Base-by-base conservation (phyloP, 1,139 yeast species). In the Hyphopichia burtonii region DNA sequence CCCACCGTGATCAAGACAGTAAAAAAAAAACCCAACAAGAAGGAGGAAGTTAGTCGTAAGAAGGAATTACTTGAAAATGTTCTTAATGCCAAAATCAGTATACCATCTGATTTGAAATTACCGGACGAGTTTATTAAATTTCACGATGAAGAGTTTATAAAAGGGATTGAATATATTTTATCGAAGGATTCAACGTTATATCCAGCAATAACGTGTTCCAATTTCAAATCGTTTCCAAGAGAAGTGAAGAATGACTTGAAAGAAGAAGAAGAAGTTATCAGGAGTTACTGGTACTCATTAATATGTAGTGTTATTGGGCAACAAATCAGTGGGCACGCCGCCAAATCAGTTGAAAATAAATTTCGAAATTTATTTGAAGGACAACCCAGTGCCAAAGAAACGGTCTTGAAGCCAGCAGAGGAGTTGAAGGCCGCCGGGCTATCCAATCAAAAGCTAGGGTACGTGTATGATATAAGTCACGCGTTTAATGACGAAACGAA, bases 241-340 rank as follows among this genome's bases (percentile, higher is more conserved):
- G 39, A 44, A 34, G 43, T 52, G 38, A 40, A 39, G 36, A 23
- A 31, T n/a, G 34, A 34, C n/a, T 10, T 32, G n/a, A 49, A 50
- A 11, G 34, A 49, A 50, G 11, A 44, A 56, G n/a, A 54, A 11
- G 71, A 46, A 51, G 54, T 49, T 55, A 73, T 57, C 68, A 69
- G 52, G 59, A 65, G 47, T 17, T 71, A 71, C 49, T 73, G 78
- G 78, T 55, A 63, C 37, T 52, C 68, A 30, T 54, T 73, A 36
- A 52, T 73, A 0, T 49, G 59, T 53, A 77, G 65, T 57, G 76
- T 89, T 7, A 76, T 87, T 14, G 78, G 87, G 1, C 96, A 90
- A 63, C 96, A 90, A 58, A 83, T 90, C 4, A 84, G 93, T 50
- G 96, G 96, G 1, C 75, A 81, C 1, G 94, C 96, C 0, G 96